Base-by-base conservation (phyloP, 176 grass and related monocot genomes). In the Hsuehochloa calcarea region DNA sequence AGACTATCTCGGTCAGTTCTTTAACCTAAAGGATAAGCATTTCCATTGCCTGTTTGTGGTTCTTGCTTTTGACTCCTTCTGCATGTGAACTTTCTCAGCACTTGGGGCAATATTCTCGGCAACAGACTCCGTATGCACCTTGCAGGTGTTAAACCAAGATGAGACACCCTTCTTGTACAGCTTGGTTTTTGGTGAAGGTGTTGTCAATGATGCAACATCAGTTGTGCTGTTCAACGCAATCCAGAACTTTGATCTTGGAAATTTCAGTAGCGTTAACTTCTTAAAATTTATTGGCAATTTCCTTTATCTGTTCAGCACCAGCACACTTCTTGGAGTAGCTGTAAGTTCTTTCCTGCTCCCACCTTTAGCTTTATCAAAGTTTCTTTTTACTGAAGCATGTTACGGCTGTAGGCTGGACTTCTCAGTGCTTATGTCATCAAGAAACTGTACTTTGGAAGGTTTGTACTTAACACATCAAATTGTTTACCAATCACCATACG, bases 201-300 rank as follows among this genome's bases (percentile, higher is more conserved):
- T 97, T 78, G 95, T 97, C 40, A 97, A 97, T 77, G 95, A 97
- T 82, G 95, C 95, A n/a, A 97, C 95, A 14, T 97, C 95, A 31
- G 82, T 97, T 49, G 95, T 97, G 79, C 82, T 97, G 45, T 97
- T 97, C 83, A 97, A 97, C 70, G 92, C 95, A 41, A 91, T 97
- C 74, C 92, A 94, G 29, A 93, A 90, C 47, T 91, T 97, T 74
- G 88, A 94, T 88, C 71, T 89, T 40, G 84, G 12, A 40, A 65
- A 84, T 84, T 41, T 93, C 71, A 92, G 88, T 37, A 55, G 78
- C 12, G 22, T 60, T 25, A 86, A 84, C 69, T 60, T 92, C 25
- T 58, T 97, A 16, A 27, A 93, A 17, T 93, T 97, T 58, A 75
- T 86, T 25, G 90, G 88, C 39, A 93, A 82, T 26, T 97, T 97